These are phyloP conservation scores for Geranomyces variabilis DNA, from an alignment of 192 early-diverging fungal genomes.

Conservation along the genomic window DNA sequence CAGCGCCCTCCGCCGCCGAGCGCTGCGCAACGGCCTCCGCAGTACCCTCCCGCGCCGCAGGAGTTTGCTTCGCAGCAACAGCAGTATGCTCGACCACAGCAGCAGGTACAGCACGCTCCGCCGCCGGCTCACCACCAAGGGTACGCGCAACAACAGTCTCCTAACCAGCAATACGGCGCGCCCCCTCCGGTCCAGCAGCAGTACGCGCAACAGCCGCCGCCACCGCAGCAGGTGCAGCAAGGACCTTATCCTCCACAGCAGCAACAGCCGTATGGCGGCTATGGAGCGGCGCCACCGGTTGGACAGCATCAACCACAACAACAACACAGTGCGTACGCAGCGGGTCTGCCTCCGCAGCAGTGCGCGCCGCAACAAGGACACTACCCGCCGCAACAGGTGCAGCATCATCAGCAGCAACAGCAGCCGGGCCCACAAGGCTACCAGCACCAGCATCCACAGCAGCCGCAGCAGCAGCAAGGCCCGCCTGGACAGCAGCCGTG, in stretches of 20 bases:
- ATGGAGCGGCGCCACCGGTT: not conserved
- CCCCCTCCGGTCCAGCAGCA: not conserved
- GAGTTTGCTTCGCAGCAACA: constrained; percentile 29
- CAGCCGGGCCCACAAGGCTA: not conserved
- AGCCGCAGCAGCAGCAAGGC: constrained; percentile 39
- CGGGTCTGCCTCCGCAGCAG: no score
- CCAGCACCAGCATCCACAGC: constrained; percentile 12
- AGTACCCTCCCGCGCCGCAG: constrained; percentile 21
- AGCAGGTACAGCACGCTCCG: constrained; percentile 39
- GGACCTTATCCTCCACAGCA: not conserved
- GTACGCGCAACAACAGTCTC: constrained; percentile 17
- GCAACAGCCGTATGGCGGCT: constrained; percentile 14
- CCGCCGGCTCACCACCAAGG: constrained; percentile 19
- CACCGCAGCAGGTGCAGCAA: no score
- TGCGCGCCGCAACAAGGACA: no score
- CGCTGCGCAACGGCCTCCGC: constrained; percentile 15
- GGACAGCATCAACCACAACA: no score
- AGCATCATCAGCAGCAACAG: not conserved
- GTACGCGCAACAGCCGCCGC: not conserved
- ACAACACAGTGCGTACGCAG: no score
- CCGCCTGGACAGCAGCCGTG: not conserved
- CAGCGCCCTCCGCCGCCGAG: not conserved
- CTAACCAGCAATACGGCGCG: constrained; percentile 7
- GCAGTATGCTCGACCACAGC: constrained; percentile 17
- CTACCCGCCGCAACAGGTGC: no score